Evolutionary conservation across 192 early-diverging fungal genomes (phyloP).

Genomic region (Phycomyces nitens): DNA sequence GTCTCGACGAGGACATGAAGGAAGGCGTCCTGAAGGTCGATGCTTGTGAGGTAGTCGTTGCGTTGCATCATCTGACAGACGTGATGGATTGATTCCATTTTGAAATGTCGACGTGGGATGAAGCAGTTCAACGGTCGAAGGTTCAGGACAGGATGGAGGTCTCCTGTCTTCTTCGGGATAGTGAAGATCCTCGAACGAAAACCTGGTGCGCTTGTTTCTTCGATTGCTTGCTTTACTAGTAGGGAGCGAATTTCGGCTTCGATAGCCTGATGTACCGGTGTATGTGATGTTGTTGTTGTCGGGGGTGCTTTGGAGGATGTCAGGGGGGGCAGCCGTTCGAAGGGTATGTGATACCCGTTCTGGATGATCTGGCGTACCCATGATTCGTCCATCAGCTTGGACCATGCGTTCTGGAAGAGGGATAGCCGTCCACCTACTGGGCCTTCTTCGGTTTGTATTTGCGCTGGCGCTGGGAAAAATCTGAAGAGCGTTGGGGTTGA

Average conservation of each 20-base stretch:
- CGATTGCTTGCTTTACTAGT: neutral
- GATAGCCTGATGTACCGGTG: neutral
- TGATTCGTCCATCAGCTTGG: neutral
- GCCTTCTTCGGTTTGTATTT: neutral
- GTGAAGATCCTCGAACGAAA: slow-evolving; percentile 21
- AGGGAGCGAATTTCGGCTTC: neutral
- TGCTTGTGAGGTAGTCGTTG: too few species aligned
- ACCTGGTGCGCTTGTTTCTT: neutral
- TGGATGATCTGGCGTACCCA: slow-evolving; percentile 1
- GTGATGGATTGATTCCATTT: slow-evolving; percentile 19
- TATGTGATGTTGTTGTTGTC: neutral
- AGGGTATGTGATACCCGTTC: slow-evolving; percentile 9
- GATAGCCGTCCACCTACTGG: slow-evolving; percentile 10
- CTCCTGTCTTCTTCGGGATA: slow-evolving; percentile 31
- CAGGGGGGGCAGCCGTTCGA: neutral
- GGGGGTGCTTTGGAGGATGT: neutral
- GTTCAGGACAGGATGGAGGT: slow-evolving; percentile 23
- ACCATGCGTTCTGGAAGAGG: slow-evolving; percentile 12
- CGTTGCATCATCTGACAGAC: slow-evolving; percentile 13
- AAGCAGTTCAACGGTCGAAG: slow-evolving; percentile 16
- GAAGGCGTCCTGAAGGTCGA: too few species aligned
- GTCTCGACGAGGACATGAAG: too few species aligned
- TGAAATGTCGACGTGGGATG: slow-evolving; percentile 13
- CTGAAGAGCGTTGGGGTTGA: neutral
- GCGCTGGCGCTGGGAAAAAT: neutral